Conservation (phyloP, 352 stramenopile species). For the Paralagenidium karlingii region DNA sequence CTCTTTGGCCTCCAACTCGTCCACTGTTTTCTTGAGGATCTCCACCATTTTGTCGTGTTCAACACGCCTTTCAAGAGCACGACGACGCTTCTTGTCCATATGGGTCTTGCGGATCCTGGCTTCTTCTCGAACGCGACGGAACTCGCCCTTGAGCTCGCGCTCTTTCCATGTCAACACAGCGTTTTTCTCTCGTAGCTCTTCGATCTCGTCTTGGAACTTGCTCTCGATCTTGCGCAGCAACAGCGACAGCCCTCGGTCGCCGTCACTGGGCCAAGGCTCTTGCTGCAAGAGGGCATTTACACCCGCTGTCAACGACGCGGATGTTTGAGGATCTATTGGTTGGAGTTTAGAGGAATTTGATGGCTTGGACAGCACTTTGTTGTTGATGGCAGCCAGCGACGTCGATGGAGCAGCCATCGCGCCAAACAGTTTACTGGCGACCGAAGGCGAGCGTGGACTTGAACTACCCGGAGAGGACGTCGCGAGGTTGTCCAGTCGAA, state of each 20-base stretch:
- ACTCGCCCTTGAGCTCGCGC: constrained; percentile 55
- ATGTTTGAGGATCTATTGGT: not conserved
- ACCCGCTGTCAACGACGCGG: not conserved
- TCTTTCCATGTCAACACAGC: constrained; percentile 52
- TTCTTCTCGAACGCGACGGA: constrained; percentile 47
- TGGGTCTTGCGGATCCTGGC: constrained; percentile 45
- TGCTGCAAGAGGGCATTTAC: constrained; percentile 3
- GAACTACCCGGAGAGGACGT: too few relatives aligned
- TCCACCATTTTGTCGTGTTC: constrained; percentile 43
- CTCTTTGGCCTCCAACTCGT: constrained; percentile 6
- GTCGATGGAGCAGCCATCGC: constrained; percentile 6
- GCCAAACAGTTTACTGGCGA: constrained; percentile 4
- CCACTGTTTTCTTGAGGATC: constrained; percentile 23
- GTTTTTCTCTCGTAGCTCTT: constrained; percentile 56
- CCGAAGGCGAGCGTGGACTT: constrained; percentile 8
- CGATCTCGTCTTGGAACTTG: constrained; percentile 69
- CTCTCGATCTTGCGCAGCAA: constrained; percentile 64
- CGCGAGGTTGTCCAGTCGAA: too few relatives aligned
- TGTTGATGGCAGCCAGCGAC: constrained; percentile 17
- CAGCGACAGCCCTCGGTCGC: constrained; percentile 38
- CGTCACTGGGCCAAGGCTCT: constrained; percentile 8
- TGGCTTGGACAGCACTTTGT: constrained; percentile 30
- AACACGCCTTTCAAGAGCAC: constrained; percentile 36
- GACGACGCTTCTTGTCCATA: constrained; percentile 60
- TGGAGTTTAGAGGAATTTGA: not conserved